Percentiles rank a stretch among this genome's conserved stretches.
Conservation (phyloP, 1,284 basidiomycete genomes). For the Singerocomus rubriflavus region DNA sequence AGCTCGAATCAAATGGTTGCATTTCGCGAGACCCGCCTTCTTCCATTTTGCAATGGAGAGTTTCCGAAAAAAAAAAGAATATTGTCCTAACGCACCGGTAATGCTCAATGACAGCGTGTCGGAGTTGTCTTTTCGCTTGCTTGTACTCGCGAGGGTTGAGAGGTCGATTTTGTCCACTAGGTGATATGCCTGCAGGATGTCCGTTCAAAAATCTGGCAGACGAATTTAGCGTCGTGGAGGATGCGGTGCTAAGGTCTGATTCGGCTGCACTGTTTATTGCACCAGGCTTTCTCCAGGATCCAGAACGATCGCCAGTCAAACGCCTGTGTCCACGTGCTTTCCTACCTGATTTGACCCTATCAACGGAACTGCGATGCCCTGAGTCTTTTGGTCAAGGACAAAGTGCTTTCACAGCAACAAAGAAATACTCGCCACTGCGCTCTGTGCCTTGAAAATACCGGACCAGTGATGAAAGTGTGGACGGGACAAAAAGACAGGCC, state of each 20-base stretch:
- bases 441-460: not conserved
- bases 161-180: conserved; percentile 1
- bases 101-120: conserved; percentile 81
- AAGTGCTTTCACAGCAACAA: not conserved
- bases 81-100: conserved; percentile 56
- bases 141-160: conserved; percentile 77
- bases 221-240: not conserved
- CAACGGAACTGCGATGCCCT: not conserved
- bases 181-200: not conserved
- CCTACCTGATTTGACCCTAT: not conserved
- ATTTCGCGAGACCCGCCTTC: not conserved
- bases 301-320: not conserved
- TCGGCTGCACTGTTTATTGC: not conserved
- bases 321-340: not conserved
- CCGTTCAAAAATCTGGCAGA: not conserved
- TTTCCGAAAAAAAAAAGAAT: not conserved
- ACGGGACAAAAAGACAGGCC: conserved; percentile 4
- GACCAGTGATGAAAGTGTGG: conserved; percentile 8
- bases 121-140: conserved; percentile 78
- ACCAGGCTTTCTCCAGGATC: not conserved
- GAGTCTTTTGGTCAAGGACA: not conserved
- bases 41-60: not conserved
- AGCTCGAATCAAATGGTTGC: not conserved
- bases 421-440: conserved; percentile 6
- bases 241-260: not conserved